Evolutionary conservation across 1,139 yeast genomes (phyloP).

Genomic region (Kodamaea sp.): DNA sequence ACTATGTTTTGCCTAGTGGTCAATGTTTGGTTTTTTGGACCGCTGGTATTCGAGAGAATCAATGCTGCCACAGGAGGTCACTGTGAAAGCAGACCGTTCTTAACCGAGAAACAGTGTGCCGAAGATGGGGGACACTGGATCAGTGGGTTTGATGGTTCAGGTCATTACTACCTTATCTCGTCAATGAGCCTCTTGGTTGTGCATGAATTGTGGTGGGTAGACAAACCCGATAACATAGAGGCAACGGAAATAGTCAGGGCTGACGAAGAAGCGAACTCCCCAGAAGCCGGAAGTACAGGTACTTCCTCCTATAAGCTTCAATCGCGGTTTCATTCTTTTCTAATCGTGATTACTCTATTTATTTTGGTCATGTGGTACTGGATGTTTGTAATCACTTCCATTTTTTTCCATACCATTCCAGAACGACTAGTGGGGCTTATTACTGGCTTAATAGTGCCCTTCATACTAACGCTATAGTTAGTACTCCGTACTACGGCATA

Average conservation of each 20-base stretch:
- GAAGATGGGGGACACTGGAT: slow-evolving; percentile 52
- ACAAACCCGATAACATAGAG: no score
- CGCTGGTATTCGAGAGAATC: slow-evolving; percentile 45
- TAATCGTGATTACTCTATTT: slow-evolving; percentile 8
- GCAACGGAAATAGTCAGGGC: no score
- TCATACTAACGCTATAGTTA: no score
- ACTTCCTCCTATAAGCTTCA: no score
- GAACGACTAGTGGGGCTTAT: slow-evolving; percentile 58
- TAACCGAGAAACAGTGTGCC: slow-evolving; percentile 21
- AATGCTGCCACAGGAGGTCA: slow-evolving; percentile 14
- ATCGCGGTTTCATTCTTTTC: neutral
- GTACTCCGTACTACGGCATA: no score
- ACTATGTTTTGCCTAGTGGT: slow-evolving; percentile 19
- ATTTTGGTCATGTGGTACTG: slow-evolving; percentile 41
- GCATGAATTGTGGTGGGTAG: no score
- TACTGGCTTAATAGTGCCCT: slow-evolving; percentile 47
- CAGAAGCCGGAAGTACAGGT: no score
- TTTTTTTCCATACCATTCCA: slow-evolving; percentile 60
- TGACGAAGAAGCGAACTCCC: no score
- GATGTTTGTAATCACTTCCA: slow-evolving; percentile 53
- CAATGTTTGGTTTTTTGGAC: slow-evolving; percentile 50
- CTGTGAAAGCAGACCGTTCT: slow-evolving; percentile 1
- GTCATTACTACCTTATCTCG: slow-evolving; percentile 58
- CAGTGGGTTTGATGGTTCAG: slow-evolving; percentile 64
- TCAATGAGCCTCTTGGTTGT: slow-evolving; percentile 49